Evolutionary conservation across 2,329 filamentous ascomycete genomes (phyloP), one percentile per base, ranked within the genome.

Genomic region (Botrytis medusae): DNA sequence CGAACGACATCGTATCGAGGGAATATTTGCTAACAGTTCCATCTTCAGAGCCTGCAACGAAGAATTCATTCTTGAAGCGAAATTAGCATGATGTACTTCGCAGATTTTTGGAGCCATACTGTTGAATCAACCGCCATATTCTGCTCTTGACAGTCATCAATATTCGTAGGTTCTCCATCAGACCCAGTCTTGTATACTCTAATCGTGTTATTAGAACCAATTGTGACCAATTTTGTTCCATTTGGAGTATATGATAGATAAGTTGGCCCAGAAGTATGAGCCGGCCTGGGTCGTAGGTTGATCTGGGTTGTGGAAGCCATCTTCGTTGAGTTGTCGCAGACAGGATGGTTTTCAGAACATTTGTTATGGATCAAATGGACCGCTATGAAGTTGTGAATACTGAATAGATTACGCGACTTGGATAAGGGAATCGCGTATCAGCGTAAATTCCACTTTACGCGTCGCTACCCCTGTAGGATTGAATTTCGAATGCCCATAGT

Each of bases 11-110:
- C 4, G 89, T 89, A 73, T 89, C 86, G 68, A 98, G 87, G n/a
- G 92, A 93, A 85, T 97, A 99, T 78, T 94, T 90, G 85, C 92
- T 97, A 79, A 99, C 94, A n/a, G 92, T 96, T 80, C 97, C 96
- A 83, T 98, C 95, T 82, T 99, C 95, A 32, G 93, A 93, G 42
- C 94, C 96, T 75, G 94, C 90, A 62, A 98, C 89, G 81, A 98
- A 97, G 82, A 93, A 94, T 74, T 92, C 89, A 80, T 95, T 89
- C 89, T 91, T 76, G 25, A 63, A 40, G 20, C 46, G 40, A 4
- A 71, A 64, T 79, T 74, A 79, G 75, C 61, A 76, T 25, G n/a
- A 6, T 40, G 4, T 51, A 20, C 34, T 48, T 61, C 48, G 34
- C 40, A 34, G 51, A 54, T 6, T 29, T 12, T 20, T 61, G 16